Evolutionary conservation across 495 filamentous ascomycete species (phyloP), one percentile per base, ranked within the genome.

Genomic region (Jackrogersella minutella): DNA sequence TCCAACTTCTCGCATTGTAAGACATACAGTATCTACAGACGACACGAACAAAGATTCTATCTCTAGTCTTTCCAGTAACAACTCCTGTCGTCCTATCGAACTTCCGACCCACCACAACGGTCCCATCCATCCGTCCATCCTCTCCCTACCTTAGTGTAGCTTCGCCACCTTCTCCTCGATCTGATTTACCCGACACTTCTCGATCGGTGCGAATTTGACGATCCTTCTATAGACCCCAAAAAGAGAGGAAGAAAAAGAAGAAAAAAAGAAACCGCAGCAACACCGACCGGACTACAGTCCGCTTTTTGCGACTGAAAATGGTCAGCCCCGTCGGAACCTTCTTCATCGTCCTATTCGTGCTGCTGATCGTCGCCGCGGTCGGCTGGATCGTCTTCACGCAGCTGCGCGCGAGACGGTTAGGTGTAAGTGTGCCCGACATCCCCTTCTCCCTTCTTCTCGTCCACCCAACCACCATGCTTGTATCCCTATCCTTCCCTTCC

Each of bases 351-450:
- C 62, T 84, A 65, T 61, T 87, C 74, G 69, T 88, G 57, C 60
- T 84, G 51, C 67, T 85, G 39, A 30, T 85, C 43, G 75, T 74
- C 54, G 77, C 71, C 16, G 74, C 72, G 17, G 63, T 77, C 52
- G 82, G 77, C 51, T 88, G 81, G 78, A 66, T 88, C 59, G 68
- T 82, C 61, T 87, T 82, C 66, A 82, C 84, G 1, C 86, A 87
- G 62, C 68, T 87, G 39, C 85, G 85, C 62, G 89, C 89, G 36
- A 78, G 84, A 44, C 81, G 84, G 10, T 77, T 89, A 33, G 89
- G 89, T 41, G 81, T 84, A 76, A 70, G 81, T 79, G 81, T 79
- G 22, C 50, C 39, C 61, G 17, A 40, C 37, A 19, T 44, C 28
- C 54, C 39, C n/a, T 44, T 43, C 43, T 41, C 40, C 34, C 16